A percentile compares a stretch with the other conserved stretches of the same genome.
Evolutionary conservation across 257 asterid genomes (phyloP).

Genomic region (Penstemon eatonii): DNA sequence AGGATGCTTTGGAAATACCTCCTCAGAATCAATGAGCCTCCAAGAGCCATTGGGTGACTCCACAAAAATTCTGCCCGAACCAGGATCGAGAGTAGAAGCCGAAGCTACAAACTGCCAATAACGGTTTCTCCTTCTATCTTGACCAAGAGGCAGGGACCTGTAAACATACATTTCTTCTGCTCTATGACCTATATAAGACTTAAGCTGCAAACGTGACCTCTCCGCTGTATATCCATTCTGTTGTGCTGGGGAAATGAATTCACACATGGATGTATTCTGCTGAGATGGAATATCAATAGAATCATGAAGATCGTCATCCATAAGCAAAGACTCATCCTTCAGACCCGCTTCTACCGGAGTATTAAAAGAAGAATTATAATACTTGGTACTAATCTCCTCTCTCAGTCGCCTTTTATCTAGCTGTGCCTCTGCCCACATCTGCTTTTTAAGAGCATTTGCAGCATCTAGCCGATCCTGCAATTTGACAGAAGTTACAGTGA

Average conservation of each 20-base stretch:
- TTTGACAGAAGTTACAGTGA: constrained; percentile 17
- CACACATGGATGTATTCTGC: constrained; percentile 37
- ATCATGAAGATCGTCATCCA: constrained; percentile 46
- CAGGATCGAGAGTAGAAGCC: constrained; percentile 82
- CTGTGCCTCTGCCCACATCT: constrained; percentile 99
- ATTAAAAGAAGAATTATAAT: constrained; percentile 58
- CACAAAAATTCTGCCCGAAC: constrained; percentile 89
- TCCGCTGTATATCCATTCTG: constrained; percentile 76
- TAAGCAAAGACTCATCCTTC: constrained; percentile 58
- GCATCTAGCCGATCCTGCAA: constrained; percentile 97
- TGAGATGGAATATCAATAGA: constrained; percentile 39
- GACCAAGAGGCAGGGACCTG: constrained; percentile 96
- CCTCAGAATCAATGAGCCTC: constrained; percentile 82
- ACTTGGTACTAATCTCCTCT: constrained; percentile 67
- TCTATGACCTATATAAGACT: constrained; percentile 84
- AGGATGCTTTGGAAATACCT: constrained; percentile 44
- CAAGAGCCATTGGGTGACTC: constrained; percentile 75
- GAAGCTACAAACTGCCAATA: constrained; percentile 94
- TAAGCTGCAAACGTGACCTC: constrained; percentile 87
- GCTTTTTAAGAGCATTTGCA: constrained; percentile 83
- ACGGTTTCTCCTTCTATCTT: constrained; percentile 93
- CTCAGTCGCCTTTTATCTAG: constrained; percentile 82
- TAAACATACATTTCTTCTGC: constrained; percentile 88
- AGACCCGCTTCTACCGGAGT: constrained; percentile 58
- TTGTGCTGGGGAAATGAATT: constrained; percentile 53